Base-by-base conservation (phyloP, 2,329 filamentous ascomycete genomes). In the Rhexocercosporidium sp. region DNA sequence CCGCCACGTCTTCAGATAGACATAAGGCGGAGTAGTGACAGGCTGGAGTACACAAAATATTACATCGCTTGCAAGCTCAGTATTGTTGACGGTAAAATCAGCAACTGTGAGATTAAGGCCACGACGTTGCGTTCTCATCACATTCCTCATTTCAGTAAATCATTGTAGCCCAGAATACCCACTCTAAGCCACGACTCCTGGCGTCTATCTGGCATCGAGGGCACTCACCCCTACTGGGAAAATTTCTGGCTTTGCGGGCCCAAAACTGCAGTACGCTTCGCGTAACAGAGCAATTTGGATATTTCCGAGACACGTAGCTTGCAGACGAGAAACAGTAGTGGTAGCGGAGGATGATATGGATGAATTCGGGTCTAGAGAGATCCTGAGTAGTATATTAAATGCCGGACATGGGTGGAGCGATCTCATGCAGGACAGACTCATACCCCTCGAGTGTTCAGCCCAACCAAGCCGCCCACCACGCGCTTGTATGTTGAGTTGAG, bases 261-360 rank as follows among this genome's bases (percentile, higher is more conserved):
- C 20, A 11, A 57, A 16, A 25, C 27, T 37, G 34, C 20, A 41
- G 20, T 14, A 7, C 16, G 16, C 25, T 47, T 34, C 57, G 25
- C 25, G 57, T 37, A 46, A 31, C 9, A 46, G 31, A 44, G 18
- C 44, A 49, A 65, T 59, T 49, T 41, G 44, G 41, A 44, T 41
- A 57, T 59, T 49, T 41, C 39, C 27, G 16, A 18, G 7, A 37
- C 9, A 8, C 31, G 27, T 6, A 51, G 29, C 20, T 51, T 39
- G 59, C 44, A 37, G 27, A 41, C 22, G n/a, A n/a, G 18, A 27
- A 14, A 37, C 3, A 11, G 8, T 8, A 51, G 5, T 27, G 34
- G 18, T 53, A 34, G 22, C 20, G 31, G n/a, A 22, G 41, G 53
- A 8, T 65, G 27, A 41, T 59, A 49, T 65, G 62, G 62, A 59